Base-by-base conservation (phyloP, 2,329 filamentous ascomycete species). In the Aspergillus unguis region DNA sequence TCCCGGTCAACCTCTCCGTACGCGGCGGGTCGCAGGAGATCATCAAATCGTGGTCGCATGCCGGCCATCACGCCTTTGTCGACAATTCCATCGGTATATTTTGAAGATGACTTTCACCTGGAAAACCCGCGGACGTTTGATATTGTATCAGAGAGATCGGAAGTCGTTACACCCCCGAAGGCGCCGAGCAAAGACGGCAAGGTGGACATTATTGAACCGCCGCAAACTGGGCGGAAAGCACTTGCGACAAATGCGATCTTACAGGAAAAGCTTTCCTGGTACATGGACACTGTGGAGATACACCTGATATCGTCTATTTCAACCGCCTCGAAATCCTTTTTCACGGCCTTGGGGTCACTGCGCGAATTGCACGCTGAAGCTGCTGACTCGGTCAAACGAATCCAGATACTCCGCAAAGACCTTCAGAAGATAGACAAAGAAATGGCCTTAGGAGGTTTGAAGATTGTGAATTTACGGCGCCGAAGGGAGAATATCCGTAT, bases 231-330 rank as follows among this genome's bases (percentile, higher is more conserved):
- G 6, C 83, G 92, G 55, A 97, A 96, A 69, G 88, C 90, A 1
- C 77, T 99, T 28, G 92, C 92, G 6, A 96, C 92, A 0, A 99
- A 99, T 72, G 94, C 94, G 0, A 99, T 99, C 53, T 72, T 99
- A 33, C 94, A 99, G 69, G 94, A 99, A 72, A 99, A 99, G 72
- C 78, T 99, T 9, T 97, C 94, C 0, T 99, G 94, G 94, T 99
- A 99, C 70, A 96, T 99, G 91, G 94, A 99, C 69, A 99, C 94
- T 0, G 91, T 99, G 25, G 94, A 99, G 69, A 90, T 99, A 50
- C 94, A 99, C 68, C 78, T 99, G 6, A 96, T 99, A 62, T 90
- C 90, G 31, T 96, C 92, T 0, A 99, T 99, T 57, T 97, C 92
- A 2, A 91, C 89, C 0, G 94, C 94, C 1, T 97, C 94, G 0